Conservation (phyloP, 306 rosid species). For the Acmispon strigosus region DNA sequence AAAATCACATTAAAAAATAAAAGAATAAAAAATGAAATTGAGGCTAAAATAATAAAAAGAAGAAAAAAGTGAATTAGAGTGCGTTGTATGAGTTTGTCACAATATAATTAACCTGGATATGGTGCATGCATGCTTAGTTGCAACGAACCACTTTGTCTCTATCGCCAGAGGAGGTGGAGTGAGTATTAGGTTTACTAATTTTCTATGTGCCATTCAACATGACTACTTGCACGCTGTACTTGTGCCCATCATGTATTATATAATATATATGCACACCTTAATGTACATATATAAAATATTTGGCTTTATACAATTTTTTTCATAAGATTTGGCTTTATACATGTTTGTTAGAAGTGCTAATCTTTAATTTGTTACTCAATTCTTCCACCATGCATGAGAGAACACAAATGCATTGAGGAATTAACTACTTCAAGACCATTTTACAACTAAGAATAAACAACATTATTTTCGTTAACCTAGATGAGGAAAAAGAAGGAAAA, state of each 20-base stretch:
- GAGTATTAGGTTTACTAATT: conserved; percentile 24
- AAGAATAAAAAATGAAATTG: too few relatives aligned
- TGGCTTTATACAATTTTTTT: too few relatives aligned
- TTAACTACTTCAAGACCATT: background rate
- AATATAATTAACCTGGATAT: background rate
- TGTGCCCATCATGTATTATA: background rate
- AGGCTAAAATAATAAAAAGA: too few relatives aligned
- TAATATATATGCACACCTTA: background rate
- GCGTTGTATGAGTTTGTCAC: background rate
- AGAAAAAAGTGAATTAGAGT: too few relatives aligned
- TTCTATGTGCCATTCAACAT: conserved; percentile 1
- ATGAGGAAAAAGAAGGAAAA: background rate
- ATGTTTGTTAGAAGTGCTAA: background rate
- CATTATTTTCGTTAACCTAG: background rate
- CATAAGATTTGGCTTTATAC: background rate
- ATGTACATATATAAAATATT: background rate
- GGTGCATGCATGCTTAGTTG: conserved; percentile 20
- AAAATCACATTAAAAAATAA: too few relatives aligned
- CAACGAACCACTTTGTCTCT: conserved; percentile 26
- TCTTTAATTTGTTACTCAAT: background rate
- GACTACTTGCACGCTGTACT: background rate
- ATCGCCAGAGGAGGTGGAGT: conserved; percentile 10
- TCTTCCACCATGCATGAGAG: background rate
- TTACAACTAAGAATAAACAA: background rate
- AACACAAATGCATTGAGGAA: too few relatives aligned